A percentile compares a stretch with the other conserved stretches of the same genome.
Conservation (phyloP, 768 basidiomycete species). For the Tulasnella sp. region DNA sequence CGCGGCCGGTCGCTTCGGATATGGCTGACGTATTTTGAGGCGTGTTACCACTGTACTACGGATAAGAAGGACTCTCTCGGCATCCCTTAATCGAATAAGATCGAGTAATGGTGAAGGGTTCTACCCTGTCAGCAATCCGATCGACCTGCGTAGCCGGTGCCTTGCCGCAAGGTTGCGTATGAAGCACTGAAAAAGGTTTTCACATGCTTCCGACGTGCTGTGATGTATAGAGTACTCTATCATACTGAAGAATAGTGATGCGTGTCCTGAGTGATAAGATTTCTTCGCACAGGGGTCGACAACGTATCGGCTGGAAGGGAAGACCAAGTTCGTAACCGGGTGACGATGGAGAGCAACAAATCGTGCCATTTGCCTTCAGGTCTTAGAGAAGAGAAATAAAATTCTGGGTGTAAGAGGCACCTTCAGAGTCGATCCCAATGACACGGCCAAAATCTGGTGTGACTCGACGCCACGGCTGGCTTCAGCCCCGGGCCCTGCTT, state of each 20-base stretch:
- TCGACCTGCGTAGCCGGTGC: not conserved
- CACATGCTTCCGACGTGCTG: not conserved
- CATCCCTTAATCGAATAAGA: not conserved
- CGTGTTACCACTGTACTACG: too few relatives aligned
- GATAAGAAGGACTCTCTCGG: too few relatives aligned
- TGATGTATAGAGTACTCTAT: not conserved
- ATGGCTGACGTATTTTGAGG: too few relatives aligned
- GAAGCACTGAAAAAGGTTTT: not conserved
- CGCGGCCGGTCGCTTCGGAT: too few relatives aligned
- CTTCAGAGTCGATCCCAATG: not conserved
- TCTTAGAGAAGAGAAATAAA: not conserved
- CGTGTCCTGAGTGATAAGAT: not conserved
- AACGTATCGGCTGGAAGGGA: not conserved
- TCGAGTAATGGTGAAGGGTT: not conserved
- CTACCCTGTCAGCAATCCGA: not conserved
- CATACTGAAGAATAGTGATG: not conserved
- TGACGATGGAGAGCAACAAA: not conserved
- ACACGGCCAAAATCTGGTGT: not conserved
- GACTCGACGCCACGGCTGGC: not conserved
- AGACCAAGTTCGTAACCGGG: not conserved
- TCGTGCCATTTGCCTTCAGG: not conserved
- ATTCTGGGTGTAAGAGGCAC: not conserved
- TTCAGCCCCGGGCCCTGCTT: not conserved
- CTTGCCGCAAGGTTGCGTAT: not conserved
- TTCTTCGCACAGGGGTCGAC: not conserved